Conservation (phyloP, 352 stramenopile species). For the Phytophthora sp. region DNA sequence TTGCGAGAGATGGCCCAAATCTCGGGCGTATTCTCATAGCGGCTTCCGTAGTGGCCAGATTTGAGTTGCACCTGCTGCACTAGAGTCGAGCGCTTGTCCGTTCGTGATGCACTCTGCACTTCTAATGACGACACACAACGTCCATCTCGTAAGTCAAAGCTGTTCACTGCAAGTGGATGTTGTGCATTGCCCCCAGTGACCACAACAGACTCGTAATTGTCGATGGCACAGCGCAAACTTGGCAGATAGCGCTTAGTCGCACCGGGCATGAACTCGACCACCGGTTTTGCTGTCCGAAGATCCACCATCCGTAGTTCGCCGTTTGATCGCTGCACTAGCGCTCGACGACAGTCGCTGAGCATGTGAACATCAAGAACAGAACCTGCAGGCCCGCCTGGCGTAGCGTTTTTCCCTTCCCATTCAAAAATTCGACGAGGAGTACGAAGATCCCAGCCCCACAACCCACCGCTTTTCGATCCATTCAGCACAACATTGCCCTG, state of each 20-base stretch:
- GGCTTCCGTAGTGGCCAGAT: constrained; percentile 2
- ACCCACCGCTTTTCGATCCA: constrained; percentile 48
- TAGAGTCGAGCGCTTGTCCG: constrained; percentile 15
- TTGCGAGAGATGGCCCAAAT: constrained; percentile 51
- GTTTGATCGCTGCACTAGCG: constrained; percentile 54
- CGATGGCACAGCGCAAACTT: constrained; percentile 41
- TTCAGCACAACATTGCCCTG: constrained; percentile 56
- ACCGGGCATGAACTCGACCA: constrained; percentile 43
- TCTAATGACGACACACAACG: constrained; percentile 29
- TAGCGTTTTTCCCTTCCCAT: constrained; percentile 15
- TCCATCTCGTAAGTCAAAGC: constrained; percentile 39
- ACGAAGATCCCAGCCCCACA: constrained; percentile 64
- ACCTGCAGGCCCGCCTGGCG: background rate
- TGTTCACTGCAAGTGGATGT: constrained; percentile 30
- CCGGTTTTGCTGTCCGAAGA: constrained; percentile 44
- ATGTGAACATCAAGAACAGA: constrained; percentile 49
- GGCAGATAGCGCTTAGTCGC: constrained; percentile 37
- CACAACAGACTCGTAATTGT: constrained; percentile 46
- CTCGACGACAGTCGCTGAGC: constrained; percentile 44
- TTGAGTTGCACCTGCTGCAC: constrained; percentile 53
- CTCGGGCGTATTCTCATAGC: constrained; percentile 31
- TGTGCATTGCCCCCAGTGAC: constrained; percentile 37
- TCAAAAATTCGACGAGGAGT: constrained; percentile 35
- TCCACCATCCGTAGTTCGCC: constrained; percentile 55
- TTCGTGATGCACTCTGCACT: constrained; percentile 7